These are phyloP conservation scores for Geosmithia flava DNA, from an alignment of 2,329 filamentous ascomycete genomes.

Conservation along the genomic window DNA sequence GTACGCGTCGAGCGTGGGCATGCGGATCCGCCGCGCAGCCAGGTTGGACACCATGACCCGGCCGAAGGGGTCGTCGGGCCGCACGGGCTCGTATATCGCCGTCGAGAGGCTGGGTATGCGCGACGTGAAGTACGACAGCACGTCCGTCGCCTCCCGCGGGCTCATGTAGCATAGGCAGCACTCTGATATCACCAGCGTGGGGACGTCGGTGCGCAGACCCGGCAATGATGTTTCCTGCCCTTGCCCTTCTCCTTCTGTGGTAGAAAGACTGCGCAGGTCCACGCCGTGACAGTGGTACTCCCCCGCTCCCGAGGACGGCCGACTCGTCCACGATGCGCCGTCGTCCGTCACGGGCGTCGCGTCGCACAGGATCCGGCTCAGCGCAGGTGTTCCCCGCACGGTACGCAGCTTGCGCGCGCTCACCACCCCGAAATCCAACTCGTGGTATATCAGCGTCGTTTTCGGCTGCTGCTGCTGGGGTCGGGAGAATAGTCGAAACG, in stretches of 20 bases:
- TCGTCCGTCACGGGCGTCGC: conserved; percentile 10
- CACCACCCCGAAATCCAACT: conserved; percentile 77
- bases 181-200: conserved; percentile 83
- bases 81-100: conserved; percentile 81
- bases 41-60: conserved; percentile 88
- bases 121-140: conserved; percentile 53
- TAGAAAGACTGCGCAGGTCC: conserved; percentile 52
- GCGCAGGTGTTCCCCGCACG: conserved; percentile 30
- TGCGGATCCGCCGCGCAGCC: conserved; percentile 64
- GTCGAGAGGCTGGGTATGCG: conserved; percentile 39
- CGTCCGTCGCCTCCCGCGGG: conserved; percentile 45
- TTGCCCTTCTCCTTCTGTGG: conserved; percentile 1
- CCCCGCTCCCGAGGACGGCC: conserved; percentile 20
- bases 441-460: conserved; percentile 61
- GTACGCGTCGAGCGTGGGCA: conserved; percentile 72
- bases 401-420: conserved; percentile 51
- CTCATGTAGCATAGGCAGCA: conserved; percentile 90
- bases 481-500: conserved; percentile 57
- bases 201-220: conserved; percentile 42
- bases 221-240: conserved; percentile 7
- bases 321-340: conserved; percentile 26
- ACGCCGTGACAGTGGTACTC: conserved; percentile 48
- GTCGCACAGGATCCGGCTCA: conserved; percentile 25
- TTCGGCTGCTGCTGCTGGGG: conserved; percentile 9
- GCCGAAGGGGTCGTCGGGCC: conserved; percentile 75